phyloP scores from a whole-genome alignment of 2,329 filamentous ascomycete species.

The Rutstroemia sp. region DNA sequence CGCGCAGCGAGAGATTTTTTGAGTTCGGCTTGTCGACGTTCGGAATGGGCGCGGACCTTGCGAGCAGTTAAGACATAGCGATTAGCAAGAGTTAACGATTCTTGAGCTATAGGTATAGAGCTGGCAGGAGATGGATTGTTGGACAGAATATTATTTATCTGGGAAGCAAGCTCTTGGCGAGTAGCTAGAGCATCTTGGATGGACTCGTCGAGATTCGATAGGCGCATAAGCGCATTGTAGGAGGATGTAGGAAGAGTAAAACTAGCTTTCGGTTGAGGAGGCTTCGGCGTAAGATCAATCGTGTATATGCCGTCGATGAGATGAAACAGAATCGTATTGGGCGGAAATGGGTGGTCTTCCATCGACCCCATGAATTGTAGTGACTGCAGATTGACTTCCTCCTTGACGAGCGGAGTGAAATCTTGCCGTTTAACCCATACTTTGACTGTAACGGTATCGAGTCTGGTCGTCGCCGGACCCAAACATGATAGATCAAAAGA shows the following conservation, averaged over 20 bases:
- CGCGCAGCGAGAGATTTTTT: conserved; percentile 57
- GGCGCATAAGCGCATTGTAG: conserved; percentile 80
- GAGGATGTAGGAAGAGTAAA: conserved; percentile 59
- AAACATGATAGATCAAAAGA: conserved; percentile 69
- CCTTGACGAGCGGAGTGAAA: conserved; percentile 62
- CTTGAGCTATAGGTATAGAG: conserved; percentile 41
- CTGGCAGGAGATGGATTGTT: conserved; percentile 33
- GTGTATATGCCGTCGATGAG: conserved; percentile 83
- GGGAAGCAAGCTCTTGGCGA: conserved; percentile 63
- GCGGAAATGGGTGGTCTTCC: conserved; percentile 62
- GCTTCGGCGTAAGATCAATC: conserved; percentile 52
- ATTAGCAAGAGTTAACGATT: conserved; percentile 40
- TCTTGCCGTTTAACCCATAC: conserved; percentile 62
- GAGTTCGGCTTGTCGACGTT: conserved; percentile 60
- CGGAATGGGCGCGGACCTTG: conserved; percentile 55
- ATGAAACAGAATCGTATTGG: conserved; percentile 79
- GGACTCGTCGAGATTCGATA: conserved; percentile 82
- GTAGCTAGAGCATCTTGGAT: conserved; percentile 84
- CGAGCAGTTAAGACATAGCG: conserved; percentile 56
- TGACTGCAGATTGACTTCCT: conserved; percentile 59
- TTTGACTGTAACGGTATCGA: conserved; percentile 57
- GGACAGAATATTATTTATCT: conserved; percentile 60
- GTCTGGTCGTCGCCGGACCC: conserved; percentile 56
- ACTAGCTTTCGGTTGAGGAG: conserved; percentile 42
- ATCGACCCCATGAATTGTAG: conserved; percentile 75